Conservation (phyloP, 257 asterid species). For the Forsythia viridissima region DNA sequence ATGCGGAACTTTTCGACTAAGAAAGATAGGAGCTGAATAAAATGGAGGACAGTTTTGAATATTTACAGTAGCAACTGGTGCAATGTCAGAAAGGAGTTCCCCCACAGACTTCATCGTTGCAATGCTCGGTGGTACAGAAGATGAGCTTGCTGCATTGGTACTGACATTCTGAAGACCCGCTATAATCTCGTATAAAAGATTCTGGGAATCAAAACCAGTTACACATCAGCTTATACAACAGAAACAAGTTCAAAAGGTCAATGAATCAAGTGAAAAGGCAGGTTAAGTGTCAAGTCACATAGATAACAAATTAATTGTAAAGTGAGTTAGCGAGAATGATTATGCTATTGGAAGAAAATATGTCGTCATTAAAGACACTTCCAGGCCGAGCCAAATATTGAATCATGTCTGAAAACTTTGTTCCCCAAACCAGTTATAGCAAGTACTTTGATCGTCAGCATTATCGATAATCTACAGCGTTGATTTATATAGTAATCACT, state of each 20-base stretch:
- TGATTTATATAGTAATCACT: not conserved
- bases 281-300: not conserved
- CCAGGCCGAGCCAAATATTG: not conserved
- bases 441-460: not conserved
- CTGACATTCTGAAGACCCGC: conserved; percentile 74
- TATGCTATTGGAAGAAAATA: not conserved
- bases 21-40: conserved; percentile 12
- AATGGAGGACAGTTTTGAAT: conserved; percentile 21
- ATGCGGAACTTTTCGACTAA: not conserved
- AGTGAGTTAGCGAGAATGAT: not conserved
- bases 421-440: not conserved
- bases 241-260: conserved; percentile 5
- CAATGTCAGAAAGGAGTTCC: conserved; percentile 72
- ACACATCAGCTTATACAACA: conserved; percentile 24
- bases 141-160: conserved; percentile 74
- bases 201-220: conserved; percentile 40
- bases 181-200: conserved; percentile 72
- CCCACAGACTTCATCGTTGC: conserved; percentile 62
- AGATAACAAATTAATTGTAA: conserved; percentile 9
- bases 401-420: not conserved
- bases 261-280: conserved; percentile 1
- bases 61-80: conserved; percentile 58
- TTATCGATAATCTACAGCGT: not conserved
- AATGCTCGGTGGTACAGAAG: conserved; percentile 66
- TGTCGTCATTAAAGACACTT: not conserved